Conservation (phyloP, 2,329 filamentous ascomycete genomes). For the Fusarium pilosicola region DNA sequence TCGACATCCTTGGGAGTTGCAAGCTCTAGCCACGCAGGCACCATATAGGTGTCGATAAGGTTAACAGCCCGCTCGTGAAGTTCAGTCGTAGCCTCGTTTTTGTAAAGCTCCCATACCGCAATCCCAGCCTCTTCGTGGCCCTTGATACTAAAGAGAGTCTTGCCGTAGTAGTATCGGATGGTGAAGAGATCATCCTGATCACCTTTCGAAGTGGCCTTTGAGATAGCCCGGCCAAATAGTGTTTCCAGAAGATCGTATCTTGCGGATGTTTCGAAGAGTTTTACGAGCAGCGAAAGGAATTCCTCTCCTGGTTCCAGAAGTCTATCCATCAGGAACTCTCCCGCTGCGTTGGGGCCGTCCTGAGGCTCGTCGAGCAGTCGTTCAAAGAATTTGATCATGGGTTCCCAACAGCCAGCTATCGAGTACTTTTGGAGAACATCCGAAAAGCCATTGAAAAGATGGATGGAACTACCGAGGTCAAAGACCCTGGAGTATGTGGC, state of each 20-base stretch:
- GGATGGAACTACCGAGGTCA: not conserved
- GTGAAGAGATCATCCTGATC: not conserved
- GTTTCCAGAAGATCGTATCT: not conserved
- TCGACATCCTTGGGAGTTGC: not conserved
- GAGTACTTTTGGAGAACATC: not conserved
- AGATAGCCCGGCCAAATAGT: not conserved
- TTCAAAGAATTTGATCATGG: not conserved
- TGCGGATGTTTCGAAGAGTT: not conserved
- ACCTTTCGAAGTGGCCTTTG: not conserved
- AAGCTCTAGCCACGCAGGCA: not conserved
- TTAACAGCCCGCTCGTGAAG: not conserved
- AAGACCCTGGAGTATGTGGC: not conserved
- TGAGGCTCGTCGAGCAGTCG: not conserved
- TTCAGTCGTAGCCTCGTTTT: not conserved
- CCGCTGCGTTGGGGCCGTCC: not conserved
- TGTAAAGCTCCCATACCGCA: not conserved
- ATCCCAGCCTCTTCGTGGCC: not conserved
- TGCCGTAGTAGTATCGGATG: not conserved
- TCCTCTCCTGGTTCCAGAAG: accelerated
- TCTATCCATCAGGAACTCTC: not conserved
- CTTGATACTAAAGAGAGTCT: not conserved
- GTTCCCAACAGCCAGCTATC: not conserved
- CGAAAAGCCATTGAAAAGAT: not conserved
- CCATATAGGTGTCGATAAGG: not conserved
- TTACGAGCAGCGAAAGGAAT: not conserved